Conservation (phyloP, 345 rosid genomes). For the Carallia pectinifolia region DNA sequence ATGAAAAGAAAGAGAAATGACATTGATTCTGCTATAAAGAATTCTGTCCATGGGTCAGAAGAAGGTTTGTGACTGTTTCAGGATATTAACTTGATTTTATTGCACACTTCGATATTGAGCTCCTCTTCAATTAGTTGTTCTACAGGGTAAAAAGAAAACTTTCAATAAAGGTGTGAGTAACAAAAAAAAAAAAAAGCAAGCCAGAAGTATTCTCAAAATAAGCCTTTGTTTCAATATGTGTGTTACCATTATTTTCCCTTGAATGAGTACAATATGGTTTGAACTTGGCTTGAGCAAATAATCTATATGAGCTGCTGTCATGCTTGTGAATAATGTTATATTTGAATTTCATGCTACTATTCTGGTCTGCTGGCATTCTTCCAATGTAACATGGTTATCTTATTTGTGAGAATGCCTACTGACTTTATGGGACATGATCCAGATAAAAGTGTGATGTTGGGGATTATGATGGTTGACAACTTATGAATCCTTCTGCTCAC, state of each 20-base stretch:
- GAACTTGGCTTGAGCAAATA: background rate
- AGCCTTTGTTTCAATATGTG: background rate
- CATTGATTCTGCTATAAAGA: slow-evolving; percentile 29
- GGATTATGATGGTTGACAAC: too few relatives aligned
- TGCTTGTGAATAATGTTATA: slow-evolving; percentile 1
- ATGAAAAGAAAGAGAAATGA: slow-evolving; percentile 60
- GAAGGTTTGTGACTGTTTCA: slow-evolving; percentile 49
- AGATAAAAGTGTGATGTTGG: too few relatives aligned
- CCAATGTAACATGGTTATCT: background rate
- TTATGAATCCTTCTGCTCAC: too few relatives aligned
- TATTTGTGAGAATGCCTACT: background rate
- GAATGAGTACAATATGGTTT: too few relatives aligned
- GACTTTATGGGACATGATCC: background rate
- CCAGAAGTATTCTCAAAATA: background rate
- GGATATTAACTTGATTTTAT: background rate
- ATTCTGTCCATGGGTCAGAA: slow-evolving; percentile 31
- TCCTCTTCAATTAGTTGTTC: slow-evolving; percentile 5
- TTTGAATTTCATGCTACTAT: slow-evolving; percentile 1
- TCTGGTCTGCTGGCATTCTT: slow-evolving; percentile 10
- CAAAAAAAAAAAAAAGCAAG: slow-evolving; percentile 10
- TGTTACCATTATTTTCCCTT: slow-evolving; percentile 9
- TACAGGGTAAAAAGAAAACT: background rate
- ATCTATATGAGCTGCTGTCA: background rate
- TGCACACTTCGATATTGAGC: background rate
- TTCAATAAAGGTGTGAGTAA: slow-evolving; percentile 2